phyloP scores from a whole-genome alignment of 2,329 filamentous ascomycete genomes.

The Pyrenochaeta sp. region DNA sequence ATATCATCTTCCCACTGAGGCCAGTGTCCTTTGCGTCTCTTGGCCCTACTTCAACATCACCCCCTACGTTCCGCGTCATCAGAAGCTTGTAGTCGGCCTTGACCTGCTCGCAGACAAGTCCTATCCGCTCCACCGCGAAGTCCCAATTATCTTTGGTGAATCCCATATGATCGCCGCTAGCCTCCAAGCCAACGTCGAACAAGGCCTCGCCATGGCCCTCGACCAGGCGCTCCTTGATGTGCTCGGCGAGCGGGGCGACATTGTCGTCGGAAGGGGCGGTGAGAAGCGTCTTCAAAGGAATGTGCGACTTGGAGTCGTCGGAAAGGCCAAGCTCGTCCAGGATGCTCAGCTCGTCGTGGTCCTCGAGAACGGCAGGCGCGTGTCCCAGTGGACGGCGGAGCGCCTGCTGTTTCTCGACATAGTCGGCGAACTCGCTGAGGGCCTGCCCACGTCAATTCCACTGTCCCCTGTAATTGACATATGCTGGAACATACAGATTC shows the following conservation, averaged over 20 bases:
- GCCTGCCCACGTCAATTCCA: slow-evolving; percentile 63
- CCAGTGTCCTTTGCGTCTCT: slow-evolving; percentile 72
- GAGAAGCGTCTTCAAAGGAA: slow-evolving; percentile 78
- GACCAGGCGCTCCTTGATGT: slow-evolving; percentile 69
- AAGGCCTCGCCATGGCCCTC: slow-evolving; percentile 90
- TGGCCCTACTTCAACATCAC: slow-evolving; percentile 73
- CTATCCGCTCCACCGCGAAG: slow-evolving; percentile 70
- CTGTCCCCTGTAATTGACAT: slow-evolving; percentile 1
- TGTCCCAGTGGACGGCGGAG: slow-evolving; percentile 60
- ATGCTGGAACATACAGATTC: slow-evolving; percentile 70
- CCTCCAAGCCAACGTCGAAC: slow-evolving; percentile 91
- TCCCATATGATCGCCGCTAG: slow-evolving; percentile 84
- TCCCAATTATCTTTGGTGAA: slow-evolving; percentile 80
- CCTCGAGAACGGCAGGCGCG: slow-evolving; percentile 56
- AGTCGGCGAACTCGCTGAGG: slow-evolving; percentile 95
- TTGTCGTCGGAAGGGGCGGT: slow-evolving; percentile 65
- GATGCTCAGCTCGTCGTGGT: slow-evolving; percentile 89
- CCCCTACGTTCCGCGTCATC: slow-evolving; percentile 88
- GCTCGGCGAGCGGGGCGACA: slow-evolving; percentile 67
- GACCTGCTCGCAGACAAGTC: slow-evolving; percentile 67
- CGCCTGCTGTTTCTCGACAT: slow-evolving; percentile 92
- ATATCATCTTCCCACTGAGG: slow-evolving; percentile 84
- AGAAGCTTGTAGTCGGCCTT: slow-evolving; percentile 81
- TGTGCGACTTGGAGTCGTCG: slow-evolving; percentile 69
- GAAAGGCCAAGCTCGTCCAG: slow-evolving; percentile 78